Base-by-base conservation (phyloP, 768 basidiomycete genomes). In the Boletus bicolor region DNA sequence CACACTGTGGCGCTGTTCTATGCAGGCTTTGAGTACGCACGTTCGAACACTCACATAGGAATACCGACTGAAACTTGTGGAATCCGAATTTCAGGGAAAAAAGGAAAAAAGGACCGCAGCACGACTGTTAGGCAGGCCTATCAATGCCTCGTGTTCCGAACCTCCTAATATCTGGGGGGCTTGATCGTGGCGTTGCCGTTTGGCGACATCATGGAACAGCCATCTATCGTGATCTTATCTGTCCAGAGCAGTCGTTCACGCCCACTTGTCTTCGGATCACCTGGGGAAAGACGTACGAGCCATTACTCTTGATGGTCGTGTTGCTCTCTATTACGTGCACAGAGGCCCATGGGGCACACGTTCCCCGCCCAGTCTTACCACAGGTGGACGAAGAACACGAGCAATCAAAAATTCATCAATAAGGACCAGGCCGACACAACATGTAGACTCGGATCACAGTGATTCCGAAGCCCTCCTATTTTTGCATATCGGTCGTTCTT, bases 111-210 rank as follows among this genome's bases (percentile, higher is more conserved):
- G 19, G 51, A 51, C 45, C 24, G 19, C 52, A 44, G 38, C 44
- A 55, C 9, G 24, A 24, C 21, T 24, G 28, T 45, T 39, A 28
- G 19, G 21, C 37, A n/a, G 5, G 37, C 2, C 21, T 24, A 24
- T 24, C 21, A 24, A 24, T 3, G 21, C 54, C 53, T 42, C 51
- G 32, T 57, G 54, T 48, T 10, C 5, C 7, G 19, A 37, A 19
- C 34, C 37, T 21, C 49, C 53, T 19, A 7, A 43, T 41, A 44
- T 44, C 41, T 35, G n/a, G 37, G 24, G 39, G 35, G 26, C n/a
- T 34, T 58, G 57, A 66, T 59, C 10, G 57, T 66, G 62, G 56
- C 54, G 57, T 41, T 19, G 34, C 48, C 15, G 19, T 49, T 50
- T 44, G 48, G 53, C 43, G 36, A 55, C 58, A 53, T 26, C 49